Evolutionary conservation across 2,329 filamentous ascomycete species (phyloP).

Genomic region (Colletotrichum coccodes): DNA sequence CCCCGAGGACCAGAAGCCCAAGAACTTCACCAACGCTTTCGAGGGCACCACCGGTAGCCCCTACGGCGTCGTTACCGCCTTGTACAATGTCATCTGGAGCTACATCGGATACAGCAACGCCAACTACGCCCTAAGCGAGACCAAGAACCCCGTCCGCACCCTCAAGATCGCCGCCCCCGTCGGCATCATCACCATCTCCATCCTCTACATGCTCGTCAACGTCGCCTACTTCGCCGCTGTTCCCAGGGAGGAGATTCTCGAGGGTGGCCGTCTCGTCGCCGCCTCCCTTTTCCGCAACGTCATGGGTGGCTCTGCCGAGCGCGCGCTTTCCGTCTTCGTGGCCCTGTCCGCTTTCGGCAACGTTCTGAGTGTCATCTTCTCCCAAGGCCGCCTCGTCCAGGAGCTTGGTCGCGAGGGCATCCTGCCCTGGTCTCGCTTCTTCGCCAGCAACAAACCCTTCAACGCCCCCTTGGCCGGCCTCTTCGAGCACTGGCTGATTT

Average conservation of each 20-base stretch:
- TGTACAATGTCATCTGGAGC: slow-evolving; percentile 79
- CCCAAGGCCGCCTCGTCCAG: slow-evolving; percentile 73
- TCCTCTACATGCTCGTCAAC: slow-evolving; percentile 75
- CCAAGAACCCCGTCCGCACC: slow-evolving; percentile 71
- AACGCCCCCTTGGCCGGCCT: slow-evolving; percentile 70
- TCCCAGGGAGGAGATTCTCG: slow-evolving; percentile 62
- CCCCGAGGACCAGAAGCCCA: slow-evolving; percentile 58
- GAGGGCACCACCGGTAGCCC: slow-evolving; percentile 72
- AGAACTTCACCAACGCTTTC: slow-evolving; percentile 73
- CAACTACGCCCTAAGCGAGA: slow-evolving; percentile 74
- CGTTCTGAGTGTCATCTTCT: slow-evolving; percentile 75
- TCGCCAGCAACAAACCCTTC: slow-evolving; percentile 72
- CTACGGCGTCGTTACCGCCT: slow-evolving; percentile 74
- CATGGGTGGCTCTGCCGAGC: slow-evolving; percentile 63
- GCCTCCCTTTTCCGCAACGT: slow-evolving; percentile 67
- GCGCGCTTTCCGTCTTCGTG: slow-evolving; percentile 72
- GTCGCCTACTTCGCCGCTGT: slow-evolving; percentile 73
- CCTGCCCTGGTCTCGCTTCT: slow-evolving; percentile 70
- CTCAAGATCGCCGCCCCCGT: slow-evolving; percentile 73
- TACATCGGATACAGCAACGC: slow-evolving; percentile 77
- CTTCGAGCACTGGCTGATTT: slow-evolving; percentile 72
- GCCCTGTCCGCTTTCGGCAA: slow-evolving; percentile 76
- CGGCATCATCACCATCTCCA: slow-evolving; percentile 65
- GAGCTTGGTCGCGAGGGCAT: slow-evolving; percentile 74
- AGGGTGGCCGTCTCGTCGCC: slow-evolving; percentile 61